Evolutionary conservation across 148 eudicot genomes (phyloP).

Genomic region (Spergularia marina): DNA sequence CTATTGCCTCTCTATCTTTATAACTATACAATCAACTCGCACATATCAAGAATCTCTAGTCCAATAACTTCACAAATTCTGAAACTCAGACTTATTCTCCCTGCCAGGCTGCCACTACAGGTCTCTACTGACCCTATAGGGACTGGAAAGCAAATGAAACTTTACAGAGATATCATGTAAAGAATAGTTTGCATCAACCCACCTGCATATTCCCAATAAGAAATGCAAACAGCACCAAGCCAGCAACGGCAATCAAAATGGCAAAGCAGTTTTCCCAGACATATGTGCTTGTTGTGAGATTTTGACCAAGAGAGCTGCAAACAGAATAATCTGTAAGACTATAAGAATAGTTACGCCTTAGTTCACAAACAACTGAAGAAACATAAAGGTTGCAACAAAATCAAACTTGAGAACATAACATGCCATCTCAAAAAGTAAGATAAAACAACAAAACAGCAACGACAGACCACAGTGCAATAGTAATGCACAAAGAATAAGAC

Average conservation of each 20-base stretch:
- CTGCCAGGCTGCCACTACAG: too few species aligned
- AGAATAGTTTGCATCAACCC: conserved; percentile 13
- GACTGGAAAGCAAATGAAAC: neutral
- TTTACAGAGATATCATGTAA: neutral
- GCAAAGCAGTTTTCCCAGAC: conserved; percentile 85
- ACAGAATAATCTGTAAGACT: neutral
- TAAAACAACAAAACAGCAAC: neutral
- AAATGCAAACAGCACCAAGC: conserved; percentile 81
- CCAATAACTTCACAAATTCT: too few species aligned
- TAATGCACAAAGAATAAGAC: neutral
- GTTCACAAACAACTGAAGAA: neutral
- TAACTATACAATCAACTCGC: too few species aligned
- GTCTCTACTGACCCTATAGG: too few species aligned
- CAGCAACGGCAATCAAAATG: conserved; percentile 70
- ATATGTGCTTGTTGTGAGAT: conserved; percentile 73
- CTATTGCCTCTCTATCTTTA: too few species aligned
- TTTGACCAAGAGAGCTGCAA: conserved; percentile 88
- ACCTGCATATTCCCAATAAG: conserved; percentile 99
- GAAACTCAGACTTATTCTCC: too few species aligned
- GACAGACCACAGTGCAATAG: neutral
- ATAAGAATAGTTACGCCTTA: neutral
- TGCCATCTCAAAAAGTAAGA: neutral
- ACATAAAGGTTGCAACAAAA: too few species aligned
- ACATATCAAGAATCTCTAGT: too few species aligned
- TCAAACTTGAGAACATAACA: too few species aligned